A percentile compares a stretch with the other conserved stretches of the same genome.
phyloP scores from a whole-genome alignment of 106 monocot species.

The Platanthera guangdongensis region DNA sequence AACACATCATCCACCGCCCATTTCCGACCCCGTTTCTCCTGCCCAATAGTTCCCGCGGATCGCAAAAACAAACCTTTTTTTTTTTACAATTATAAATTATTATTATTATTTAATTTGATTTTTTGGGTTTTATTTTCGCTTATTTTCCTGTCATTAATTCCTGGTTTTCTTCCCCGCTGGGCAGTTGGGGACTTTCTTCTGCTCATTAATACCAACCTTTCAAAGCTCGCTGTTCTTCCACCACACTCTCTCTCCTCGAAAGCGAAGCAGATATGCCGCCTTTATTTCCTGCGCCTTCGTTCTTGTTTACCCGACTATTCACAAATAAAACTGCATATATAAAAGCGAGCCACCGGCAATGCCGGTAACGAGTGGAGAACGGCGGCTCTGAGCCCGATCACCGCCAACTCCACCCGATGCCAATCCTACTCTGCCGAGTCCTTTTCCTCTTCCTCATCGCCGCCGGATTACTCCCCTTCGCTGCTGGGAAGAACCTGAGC shows the following conservation, averaged over 20 bases:
- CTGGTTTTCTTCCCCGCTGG: neutral
- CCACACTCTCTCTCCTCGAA: neutral
- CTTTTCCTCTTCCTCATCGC: neutral
- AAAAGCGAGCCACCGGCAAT: neutral
- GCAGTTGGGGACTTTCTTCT: slow-evolving; percentile 4
- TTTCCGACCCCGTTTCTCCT: neutral
- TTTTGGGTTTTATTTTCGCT: neutral
- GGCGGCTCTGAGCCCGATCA: neutral
- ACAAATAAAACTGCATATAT: neutral
- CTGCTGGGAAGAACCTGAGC: slow-evolving; percentile 1
- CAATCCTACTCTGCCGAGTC: neutral
- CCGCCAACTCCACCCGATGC: neutral
- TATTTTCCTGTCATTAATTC: neutral
- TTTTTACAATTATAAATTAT: neutral
- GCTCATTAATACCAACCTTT: slow-evolving; percentile 11
- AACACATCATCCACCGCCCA: neutral
- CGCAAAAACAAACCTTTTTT: neutral
- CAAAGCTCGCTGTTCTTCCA: neutral
- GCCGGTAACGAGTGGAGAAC: neutral
- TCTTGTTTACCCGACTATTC: no score
- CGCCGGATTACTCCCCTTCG: neutral
- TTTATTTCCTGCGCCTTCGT: neutral
- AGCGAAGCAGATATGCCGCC: neutral
- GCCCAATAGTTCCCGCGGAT: neutral
- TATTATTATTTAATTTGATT: neutral